Conservation (phyloP, 176 grass and related monocot species). For the Musa acuminata region DNA sequence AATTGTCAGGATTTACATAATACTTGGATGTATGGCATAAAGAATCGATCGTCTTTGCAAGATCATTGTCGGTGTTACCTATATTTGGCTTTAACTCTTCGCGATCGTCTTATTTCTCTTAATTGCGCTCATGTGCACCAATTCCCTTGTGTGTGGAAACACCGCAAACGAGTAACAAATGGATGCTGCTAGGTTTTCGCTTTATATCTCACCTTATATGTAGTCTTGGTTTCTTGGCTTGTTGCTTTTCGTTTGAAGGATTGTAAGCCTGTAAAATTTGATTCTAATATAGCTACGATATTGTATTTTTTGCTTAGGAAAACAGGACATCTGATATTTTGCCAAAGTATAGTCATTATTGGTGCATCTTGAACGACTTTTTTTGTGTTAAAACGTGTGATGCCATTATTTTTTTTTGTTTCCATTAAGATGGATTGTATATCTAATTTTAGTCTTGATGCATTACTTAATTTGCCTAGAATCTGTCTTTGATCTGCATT, state of each 20-base stretch:
- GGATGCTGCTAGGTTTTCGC: not conserved
- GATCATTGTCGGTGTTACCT: too few species aligned
- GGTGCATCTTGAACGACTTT: not conserved
- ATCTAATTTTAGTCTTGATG: too few species aligned
- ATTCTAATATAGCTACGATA: not conserved
- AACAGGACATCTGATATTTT: not conserved
- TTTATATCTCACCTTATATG: not conserved
- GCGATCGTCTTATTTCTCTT: too few species aligned
- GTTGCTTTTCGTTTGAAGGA: not conserved
- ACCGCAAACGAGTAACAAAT: not conserved
- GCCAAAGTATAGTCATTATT: not conserved
- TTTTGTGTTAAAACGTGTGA: not conserved
- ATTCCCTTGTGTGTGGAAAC: not conserved
- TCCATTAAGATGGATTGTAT: too few species aligned
- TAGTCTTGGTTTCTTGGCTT: not conserved
- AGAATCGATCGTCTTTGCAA: too few species aligned
- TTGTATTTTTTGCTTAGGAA: not conserved
- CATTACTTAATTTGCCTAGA: too few species aligned
- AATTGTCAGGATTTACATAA: too few species aligned
- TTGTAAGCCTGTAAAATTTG: not conserved
- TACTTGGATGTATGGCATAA: too few species aligned
- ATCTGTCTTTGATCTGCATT: not conserved
- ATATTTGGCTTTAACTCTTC: too few species aligned
- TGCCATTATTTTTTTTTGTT: too few species aligned
- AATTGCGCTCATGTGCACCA: too few species aligned